Conservation (phyloP, 305 asterid species). For the Fraxinus angustifolia region DNA sequence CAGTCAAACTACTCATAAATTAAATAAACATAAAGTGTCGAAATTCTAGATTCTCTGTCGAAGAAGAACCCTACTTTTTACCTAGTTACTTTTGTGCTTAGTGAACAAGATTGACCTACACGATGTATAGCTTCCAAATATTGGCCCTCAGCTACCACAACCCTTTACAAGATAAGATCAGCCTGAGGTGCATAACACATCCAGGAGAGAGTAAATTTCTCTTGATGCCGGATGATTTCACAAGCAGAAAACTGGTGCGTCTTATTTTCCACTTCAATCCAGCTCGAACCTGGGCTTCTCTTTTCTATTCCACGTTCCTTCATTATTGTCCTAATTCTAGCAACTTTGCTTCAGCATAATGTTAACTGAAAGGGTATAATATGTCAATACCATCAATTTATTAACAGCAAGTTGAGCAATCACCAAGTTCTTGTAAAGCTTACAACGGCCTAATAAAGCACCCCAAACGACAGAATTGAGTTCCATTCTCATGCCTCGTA, state of each 20-base stretch:
- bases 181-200: conserved; percentile 26
- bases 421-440: conserved; percentile 58
- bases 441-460: conserved; percentile 61
- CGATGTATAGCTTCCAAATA: background rate
- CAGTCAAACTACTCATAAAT: background rate
- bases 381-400: conserved; percentile 43
- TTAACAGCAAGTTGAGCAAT: conserved; percentile 54
- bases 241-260: conserved; percentile 63
- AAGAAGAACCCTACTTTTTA: background rate
- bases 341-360: conserved; percentile 47
- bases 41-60: background rate
- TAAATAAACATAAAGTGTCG: background rate
- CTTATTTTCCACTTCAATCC: conserved; percentile 57
- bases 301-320: conserved; percentile 59
- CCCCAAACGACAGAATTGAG: conserved; percentile 75
- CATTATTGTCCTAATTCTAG: conserved; percentile 44
- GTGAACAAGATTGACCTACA: background rate
- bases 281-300: conserved; percentile 55
- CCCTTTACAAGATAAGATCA: conserved; percentile 19
- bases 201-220: conserved; percentile 39
- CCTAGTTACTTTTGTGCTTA: background rate
- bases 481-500: conserved; percentile 49
- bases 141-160: background rate
- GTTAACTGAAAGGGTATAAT: conserved; percentile 37
- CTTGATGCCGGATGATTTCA: conserved; percentile 44